Conservation (phyloP, 1,139 yeast genomes). For the Blastobotrys persicus region DNA sequence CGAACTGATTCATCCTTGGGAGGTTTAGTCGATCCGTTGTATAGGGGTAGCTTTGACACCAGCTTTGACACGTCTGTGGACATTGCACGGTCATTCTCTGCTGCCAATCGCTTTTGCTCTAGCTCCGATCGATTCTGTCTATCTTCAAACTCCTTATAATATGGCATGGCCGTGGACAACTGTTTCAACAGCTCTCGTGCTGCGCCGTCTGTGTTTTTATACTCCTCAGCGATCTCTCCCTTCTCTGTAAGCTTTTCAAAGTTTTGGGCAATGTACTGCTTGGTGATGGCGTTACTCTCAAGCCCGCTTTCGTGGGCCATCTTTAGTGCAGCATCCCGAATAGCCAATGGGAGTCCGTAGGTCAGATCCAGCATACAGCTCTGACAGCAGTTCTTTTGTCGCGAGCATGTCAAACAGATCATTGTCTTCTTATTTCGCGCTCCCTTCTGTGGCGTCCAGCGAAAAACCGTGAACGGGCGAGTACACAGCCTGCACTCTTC, state of each 20-base stretch:
- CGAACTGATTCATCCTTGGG: constrained; percentile 47
- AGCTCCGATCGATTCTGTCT: constrained; percentile 7
- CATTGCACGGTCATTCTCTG: constrained; percentile 21
- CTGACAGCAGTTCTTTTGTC: constrained; percentile 81
- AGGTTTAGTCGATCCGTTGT: constrained; percentile 45
- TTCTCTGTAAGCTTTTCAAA: constrained; percentile 19
- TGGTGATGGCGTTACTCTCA: constrained; percentile 47
- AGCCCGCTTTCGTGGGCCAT: constrained; percentile 53
- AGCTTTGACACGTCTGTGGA: constrained; percentile 49
- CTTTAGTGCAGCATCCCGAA: constrained; percentile 78
- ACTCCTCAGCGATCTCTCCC: constrained; percentile 10
- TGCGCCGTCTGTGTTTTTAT: constrained; percentile 31
- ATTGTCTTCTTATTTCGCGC: constrained; percentile 30
- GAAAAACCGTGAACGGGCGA: constrained; percentile 75
- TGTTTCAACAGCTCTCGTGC: constrained; percentile 42
- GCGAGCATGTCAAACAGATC: constrained; percentile 76
- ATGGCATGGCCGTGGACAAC: constrained; percentile 42
- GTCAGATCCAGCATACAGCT: constrained; percentile 78
- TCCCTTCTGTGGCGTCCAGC: constrained; percentile 53
- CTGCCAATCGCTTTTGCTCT: constrained; percentile 9
- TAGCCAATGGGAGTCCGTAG: constrained; percentile 71
- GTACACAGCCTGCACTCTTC: constrained; percentile 70
- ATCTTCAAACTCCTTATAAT: constrained; percentile 25
- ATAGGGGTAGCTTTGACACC: constrained; percentile 57
- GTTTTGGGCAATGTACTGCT: constrained; percentile 52